Evolutionary conservation across 2,329 filamentous ascomycete genomes (phyloP).

Genomic region (Penicillium sclerotigenum): DNA sequence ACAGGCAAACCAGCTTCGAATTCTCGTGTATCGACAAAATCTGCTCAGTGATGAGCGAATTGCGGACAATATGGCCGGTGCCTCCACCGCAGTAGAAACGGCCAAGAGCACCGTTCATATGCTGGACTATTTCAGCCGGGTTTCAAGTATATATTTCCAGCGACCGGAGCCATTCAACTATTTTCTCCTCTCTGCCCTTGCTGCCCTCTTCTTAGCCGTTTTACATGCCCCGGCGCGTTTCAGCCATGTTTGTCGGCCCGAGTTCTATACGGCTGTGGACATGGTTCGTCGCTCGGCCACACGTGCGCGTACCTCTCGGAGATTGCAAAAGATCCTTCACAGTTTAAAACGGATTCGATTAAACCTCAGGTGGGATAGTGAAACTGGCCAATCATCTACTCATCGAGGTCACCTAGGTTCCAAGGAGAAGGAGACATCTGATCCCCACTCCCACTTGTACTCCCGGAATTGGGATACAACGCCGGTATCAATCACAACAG

Average conservation of each 20-base stretch:
- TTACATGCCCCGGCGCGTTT: conserved; percentile 47
- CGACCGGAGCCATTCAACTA: conserved; percentile 45
- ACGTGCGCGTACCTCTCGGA: conserved; percentile 54
- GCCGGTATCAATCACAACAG: neutral
- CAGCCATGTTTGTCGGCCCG: conserved; percentile 34
- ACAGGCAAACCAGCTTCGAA: conserved; percentile 47
- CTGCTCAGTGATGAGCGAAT: conserved; percentile 42
- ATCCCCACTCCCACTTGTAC: too few species aligned
- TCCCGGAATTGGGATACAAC: neutral
- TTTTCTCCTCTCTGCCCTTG: conserved; percentile 42
- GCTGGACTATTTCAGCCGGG: conserved; percentile 37
- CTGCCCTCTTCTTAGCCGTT: conserved; percentile 45
- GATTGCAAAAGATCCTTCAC: conserved; percentile 58
- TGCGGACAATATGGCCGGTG: conserved; percentile 33
- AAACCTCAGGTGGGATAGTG: conserved; percentile 39
- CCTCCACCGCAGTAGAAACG: conserved; percentile 43
- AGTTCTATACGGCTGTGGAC: conserved; percentile 57
- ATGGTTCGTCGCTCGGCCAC: conserved; percentile 57
- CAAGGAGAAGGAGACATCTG: neutral
- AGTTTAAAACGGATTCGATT: conserved; percentile 57
- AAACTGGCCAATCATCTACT: neutral
- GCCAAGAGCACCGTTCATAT: conserved; percentile 40
- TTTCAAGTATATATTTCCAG: conserved; percentile 39
- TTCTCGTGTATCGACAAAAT: conserved; percentile 46
- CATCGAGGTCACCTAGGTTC: neutral